Evolutionary conservation across 306 rosid species (phyloP).

Genomic region (Lablab purpureus): DNA sequence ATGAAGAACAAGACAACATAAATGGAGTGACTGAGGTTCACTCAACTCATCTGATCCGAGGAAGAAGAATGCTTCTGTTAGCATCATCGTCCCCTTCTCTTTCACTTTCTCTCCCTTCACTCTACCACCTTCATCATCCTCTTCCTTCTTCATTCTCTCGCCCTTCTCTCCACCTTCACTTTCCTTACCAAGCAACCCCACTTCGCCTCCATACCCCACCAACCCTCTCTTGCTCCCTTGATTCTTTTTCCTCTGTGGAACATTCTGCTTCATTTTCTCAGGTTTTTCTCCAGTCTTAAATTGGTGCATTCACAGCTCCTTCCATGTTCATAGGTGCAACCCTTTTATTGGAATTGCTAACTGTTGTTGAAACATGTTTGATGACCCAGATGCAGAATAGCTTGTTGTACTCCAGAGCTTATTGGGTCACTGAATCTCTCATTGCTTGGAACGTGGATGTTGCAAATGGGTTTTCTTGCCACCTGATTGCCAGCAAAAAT

Average conservation of each 20-base stretch:
- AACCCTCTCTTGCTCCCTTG: conserved; percentile 55
- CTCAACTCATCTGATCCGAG: background rate
- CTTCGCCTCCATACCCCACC: conserved; percentile 33
- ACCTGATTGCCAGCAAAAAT: conserved; percentile 66
- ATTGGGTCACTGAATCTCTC: conserved; percentile 71
- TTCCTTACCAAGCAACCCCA: conserved; percentile 37
- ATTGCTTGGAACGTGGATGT: conserved; percentile 87
- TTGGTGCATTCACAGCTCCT: background rate
- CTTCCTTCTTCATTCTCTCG: conserved; percentile 45
- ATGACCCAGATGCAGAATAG: conserved; percentile 58
- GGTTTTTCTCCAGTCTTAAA: conserved; percentile 54
- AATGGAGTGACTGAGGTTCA: conserved; percentile 2
- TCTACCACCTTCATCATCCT: conserved; percentile 19
- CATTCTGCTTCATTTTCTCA: conserved; percentile 60
- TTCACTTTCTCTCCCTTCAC: conserved; percentile 40
- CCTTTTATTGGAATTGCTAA: conserved; percentile 22
- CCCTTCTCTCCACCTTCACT: conserved; percentile 44
- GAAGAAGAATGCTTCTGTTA: conserved; percentile 55
- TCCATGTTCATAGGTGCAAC: background rate
- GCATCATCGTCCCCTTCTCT: conserved; percentile 19
- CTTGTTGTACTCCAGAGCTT: conserved; percentile 75
- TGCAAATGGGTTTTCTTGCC: conserved; percentile 60
- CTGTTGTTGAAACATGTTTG: conserved; percentile 17
- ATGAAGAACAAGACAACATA: background rate
- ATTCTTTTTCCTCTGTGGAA: conserved; percentile 43